These are phyloP conservation scores for Russula sp. DNA, from an alignment of 768 basidiomycete genomes.

Conservation along the genomic window DNA sequence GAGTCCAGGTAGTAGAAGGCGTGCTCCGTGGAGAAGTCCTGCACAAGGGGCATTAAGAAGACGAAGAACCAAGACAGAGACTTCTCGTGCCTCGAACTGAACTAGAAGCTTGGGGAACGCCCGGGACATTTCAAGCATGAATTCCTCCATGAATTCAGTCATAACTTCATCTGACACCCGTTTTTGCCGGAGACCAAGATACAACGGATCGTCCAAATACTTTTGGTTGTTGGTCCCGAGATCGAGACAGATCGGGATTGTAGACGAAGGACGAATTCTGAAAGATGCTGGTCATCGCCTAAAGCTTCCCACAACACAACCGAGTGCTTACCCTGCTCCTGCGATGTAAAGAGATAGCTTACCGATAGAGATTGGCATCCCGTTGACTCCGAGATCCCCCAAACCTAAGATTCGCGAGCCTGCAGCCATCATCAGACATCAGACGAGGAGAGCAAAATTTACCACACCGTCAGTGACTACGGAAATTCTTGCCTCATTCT, in stretches of 20 bases:
- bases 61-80: background rate
- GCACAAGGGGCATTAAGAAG: constrained; percentile 2
- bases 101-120: constrained; percentile 77
- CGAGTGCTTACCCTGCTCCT: constrained; percentile 64
- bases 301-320: background rate
- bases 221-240: constrained; percentile 82
- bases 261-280: constrained; percentile 70
- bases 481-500: constrained; percentile 74
- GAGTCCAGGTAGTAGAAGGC: constrained; percentile 80
- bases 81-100: constrained; percentile 62
- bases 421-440: constrained; percentile 22
- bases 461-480: constrained; percentile 84
- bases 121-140: constrained; percentile 73
- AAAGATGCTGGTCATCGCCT: constrained; percentile 1
- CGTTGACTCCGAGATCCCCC: constrained; percentile 76
- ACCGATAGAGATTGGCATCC: constrained; percentile 87
- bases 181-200: constrained; percentile 75
- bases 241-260: constrained; percentile 80
- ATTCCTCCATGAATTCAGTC: constrained; percentile 85
- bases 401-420: constrained; percentile 87
- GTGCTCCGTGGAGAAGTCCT: constrained; percentile 90
- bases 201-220: constrained; percentile 80
- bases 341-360: constrained; percentile 88
- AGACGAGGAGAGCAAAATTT: background rate
- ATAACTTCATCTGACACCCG: constrained; percentile 58